Base-by-base conservation (phyloP, 495 filamentous ascomycete genomes). In the Podospora australis region DNA sequence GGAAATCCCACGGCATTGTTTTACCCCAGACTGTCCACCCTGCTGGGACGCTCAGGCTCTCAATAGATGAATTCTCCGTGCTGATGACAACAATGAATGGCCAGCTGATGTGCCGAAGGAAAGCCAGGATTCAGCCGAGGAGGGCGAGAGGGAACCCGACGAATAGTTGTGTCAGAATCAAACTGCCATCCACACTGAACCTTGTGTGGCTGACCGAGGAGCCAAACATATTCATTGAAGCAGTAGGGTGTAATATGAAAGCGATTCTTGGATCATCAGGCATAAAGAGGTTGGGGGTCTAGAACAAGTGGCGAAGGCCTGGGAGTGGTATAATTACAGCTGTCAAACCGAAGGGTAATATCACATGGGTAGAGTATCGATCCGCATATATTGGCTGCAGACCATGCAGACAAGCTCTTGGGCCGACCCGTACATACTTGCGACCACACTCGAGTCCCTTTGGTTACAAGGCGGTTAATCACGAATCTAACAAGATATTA, bases 361-460 rank as follows among this genome's bases (percentile, higher is more conserved):
- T 20, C 9, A 19, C 30, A 44, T 44, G 45, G 39, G 11, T 24
- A 19, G 21, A 2, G 39, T 53, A 39, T 45, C 50, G 44, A 39
- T 34, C 44, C 10, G 11, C 5, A n/a, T 49, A 48, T 2, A 53
- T 53, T 53, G 45, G 7, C n/a, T 38, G 9, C 22, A 38, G 43
- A 45, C 32, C 23, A 39, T 43, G 25, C 41, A 36, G 54, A 46
- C 20, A 42, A n/a, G 48, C 47, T 53, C 28, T 50, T 50, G 47
- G 50, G 32, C 47, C 55, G 42, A 57, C 42, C 36, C 50, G 32
- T 23, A 44, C 22, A 24, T 49, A 16, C 26, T 29, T 25, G 24
- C 49, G 26, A 40, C 20, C 23, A 40, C 17, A 23, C n/a, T n/a
- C n/a, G n/a, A 7, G 17, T 23, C 17, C 38, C 16, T 23, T 20